Base-by-base conservation (phyloP, 73 alveolate species). In the Paramecium caudatum region DNA sequence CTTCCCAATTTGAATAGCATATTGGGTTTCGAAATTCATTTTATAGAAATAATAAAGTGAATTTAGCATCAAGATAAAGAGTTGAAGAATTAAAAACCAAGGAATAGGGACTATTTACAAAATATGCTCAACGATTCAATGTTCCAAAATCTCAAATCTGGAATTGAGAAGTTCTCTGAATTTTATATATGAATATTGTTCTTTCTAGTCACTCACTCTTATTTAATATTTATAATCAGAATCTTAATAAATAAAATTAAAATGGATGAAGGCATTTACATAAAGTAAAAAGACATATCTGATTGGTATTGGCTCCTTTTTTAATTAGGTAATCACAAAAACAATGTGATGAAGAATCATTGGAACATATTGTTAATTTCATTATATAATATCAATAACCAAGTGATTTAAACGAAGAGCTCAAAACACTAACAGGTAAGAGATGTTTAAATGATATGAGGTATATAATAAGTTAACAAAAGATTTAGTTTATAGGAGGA, bases 61-160 rank as follows among this genome's bases (percentile, higher is more conserved):
- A 65, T 65, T 65, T 65, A 15, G 61, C 50, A 30, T 65, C 83
- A 6, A 65, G 83, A 65, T 36, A 65, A 21, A 65, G 48, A 65
- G 25, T 65, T 3, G 49, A 65, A 33, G 83, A 65, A 65, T 32
- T 65, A 30, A 65, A 65, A 33, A 65, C 27, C 34, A 65, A 30
- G 34, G 83, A 65, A 65, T 30, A 17, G 8, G 83, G 83, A 13
- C 3, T 65, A 65, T 65, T 32, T n/a, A 65, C 83, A 3, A 65
- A 65, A 65, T 65, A 65, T 65, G 83, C 83, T 65, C 45, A 55
- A 55, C 41, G 80, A 55, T 55, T 55, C 80, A 55, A 55, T 55
- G 80, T 55, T 1, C 80, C 80, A 4, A 55, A 55, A 55, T 23
- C 80, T 23, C 30, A 55, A 55, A 23, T 55, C 23, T 55, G 80